Evolutionary conservation across 495 filamentous ascomycete genomes (phyloP), one percentile per base, ranked within the genome.

Genomic region (Lichina pygmaea): DNA sequence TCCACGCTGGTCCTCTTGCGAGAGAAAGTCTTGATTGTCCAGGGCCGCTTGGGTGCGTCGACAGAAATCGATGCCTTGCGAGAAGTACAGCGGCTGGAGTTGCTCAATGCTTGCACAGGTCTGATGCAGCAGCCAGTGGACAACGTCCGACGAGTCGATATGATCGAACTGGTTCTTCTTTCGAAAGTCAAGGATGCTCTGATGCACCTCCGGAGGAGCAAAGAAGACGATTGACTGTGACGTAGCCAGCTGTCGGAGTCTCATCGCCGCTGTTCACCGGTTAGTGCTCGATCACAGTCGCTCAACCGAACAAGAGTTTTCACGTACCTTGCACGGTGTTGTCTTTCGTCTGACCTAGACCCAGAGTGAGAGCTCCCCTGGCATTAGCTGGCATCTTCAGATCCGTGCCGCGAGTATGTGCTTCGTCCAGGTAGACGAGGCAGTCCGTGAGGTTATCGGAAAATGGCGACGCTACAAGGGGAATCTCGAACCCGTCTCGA

Each of bases 321-420:
- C 3, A 50, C 61, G 52, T 63, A 80, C 77, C 77, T 71, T 89
- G 81, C 0, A 82, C 75, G 2, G 80, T 55, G 38, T 67, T 65
- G 43, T 86, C 78, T 53, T 86, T 85, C 0, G 76, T 77, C 6
- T 80, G 55, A n/a, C 63, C 59, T 0, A 73, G 64, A 0, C 79
- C 77, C 0, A 86, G 60, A 0, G 76, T 85, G 6, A 89, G 68
- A 4, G 75, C 75, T 3, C 75, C 81, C 10, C 69, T 57, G 46
- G 71, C 74, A 10, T 62, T 12, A 0, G 46, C 46, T 0, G 81
- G 79, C 4, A 89, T 52, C 50, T 66, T 74, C 8, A 89, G 51
- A 52, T 86, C 79, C 0, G 71, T 79, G 0, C 81, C 81, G 50
- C 81, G 58, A 0, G 81, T 84, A 50, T 89, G 81, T 0, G 70